phyloP scores from a whole-genome alignment of 106 monocot genomes.

The Ottelia alismoides region DNA sequence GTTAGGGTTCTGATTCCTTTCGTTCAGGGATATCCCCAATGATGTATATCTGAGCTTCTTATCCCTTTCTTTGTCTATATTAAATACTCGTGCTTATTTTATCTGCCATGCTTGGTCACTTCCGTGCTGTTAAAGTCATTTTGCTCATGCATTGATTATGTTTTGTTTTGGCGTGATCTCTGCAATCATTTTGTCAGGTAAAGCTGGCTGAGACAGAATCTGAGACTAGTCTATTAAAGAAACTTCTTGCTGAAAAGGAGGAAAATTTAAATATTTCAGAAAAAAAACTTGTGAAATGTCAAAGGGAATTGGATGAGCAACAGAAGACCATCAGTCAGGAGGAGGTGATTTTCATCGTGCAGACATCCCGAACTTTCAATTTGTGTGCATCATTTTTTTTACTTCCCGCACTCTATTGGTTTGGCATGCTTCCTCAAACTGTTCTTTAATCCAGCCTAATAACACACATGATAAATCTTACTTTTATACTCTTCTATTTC shows the following conservation, averaged over 20 bases:
- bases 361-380: neutral
- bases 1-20: too few species aligned
- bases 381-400: neutral
- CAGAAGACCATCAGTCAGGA: constrained; percentile 54
- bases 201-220: constrained; percentile 2
- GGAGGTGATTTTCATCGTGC: constrained; percentile 28
- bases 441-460: neutral
- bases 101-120: too few species aligned
- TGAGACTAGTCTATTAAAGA: constrained; percentile 35
- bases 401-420: neutral
- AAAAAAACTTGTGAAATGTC: constrained; percentile 41
- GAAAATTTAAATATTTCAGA: constrained; percentile 36
- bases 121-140: too few species aligned
- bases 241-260: constrained; percentile 43
- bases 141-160: too few species aligned
- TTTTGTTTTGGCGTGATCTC: too few species aligned
- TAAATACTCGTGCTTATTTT: too few species aligned
- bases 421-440: neutral
- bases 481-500: constrained; percentile 1
- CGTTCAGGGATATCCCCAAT: too few species aligned
- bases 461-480: neutral
- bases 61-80: too few species aligned
- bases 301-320: constrained; percentile 36
- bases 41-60: too few species aligned
- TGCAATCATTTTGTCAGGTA: too few species aligned